phyloP scores from a whole-genome alignment of 371 early-diverging fungal species.

The Syncephalastrum sp. region DNA sequence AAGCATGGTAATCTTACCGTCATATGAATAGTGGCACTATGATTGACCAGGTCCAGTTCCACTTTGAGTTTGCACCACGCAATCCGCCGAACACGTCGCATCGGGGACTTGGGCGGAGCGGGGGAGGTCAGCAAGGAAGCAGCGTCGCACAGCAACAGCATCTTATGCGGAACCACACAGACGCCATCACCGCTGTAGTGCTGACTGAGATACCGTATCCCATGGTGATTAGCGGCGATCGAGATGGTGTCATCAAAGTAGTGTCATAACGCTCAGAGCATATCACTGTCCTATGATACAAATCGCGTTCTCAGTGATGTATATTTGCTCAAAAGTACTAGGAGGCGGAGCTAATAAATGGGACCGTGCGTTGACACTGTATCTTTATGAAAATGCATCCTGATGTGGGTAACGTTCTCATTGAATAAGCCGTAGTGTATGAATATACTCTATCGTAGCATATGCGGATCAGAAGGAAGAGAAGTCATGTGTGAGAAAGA shows the following conservation, averaged over 20 bases:
- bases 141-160: constrained; percentile 53
- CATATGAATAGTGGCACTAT: constrained; percentile 50
- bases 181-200: constrained; percentile 71
- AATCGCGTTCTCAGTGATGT: too few relatives aligned
- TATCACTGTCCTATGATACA: neutral
- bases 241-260: constrained; percentile 83
- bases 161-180: constrained; percentile 65
- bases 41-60: constrained; percentile 52
- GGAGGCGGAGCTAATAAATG: too few relatives aligned
- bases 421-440: too few relatives aligned
- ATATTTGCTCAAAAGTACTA: too few relatives aligned
- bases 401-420: too few relatives aligned
- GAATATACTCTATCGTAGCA: too few relatives aligned
- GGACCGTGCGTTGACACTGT: too few relatives aligned
- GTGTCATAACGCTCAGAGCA: constrained; percentile 32
- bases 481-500: too few relatives aligned
- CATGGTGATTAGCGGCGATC: constrained; percentile 75
- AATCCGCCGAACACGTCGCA: too few relatives aligned
- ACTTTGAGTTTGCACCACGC: constrained; percentile 47
- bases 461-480: too few relatives aligned
- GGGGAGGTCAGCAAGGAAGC: constrained; percentile 13
- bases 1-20: neutral
- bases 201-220: constrained; percentile 76
- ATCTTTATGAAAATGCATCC: too few relatives aligned
- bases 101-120: constrained; percentile 9